Conservation (phyloP, 140 eudicot genomes). For the Oenanthe javanica region DNA sequence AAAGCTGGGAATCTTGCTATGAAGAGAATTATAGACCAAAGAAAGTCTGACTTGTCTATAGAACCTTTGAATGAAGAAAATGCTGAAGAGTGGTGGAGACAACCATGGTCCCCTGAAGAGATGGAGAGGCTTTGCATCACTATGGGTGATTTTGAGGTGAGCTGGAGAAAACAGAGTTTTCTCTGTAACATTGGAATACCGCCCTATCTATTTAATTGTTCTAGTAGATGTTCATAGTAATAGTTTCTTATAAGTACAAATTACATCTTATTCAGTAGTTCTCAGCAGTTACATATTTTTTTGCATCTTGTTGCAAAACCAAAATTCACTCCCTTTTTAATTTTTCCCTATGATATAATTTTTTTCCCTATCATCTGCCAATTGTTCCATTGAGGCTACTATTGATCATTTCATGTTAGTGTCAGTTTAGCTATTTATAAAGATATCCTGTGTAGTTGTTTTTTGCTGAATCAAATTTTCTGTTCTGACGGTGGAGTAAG, state of each 20-base stretch:
- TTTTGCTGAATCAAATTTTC: background rate
- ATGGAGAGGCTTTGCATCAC: conserved; percentile 63
- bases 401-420: background rate
- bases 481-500: background rate
- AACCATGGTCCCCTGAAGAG: conserved; percentile 69
- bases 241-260: background rate
- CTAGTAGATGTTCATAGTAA: background rate
- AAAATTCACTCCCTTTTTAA: background rate
- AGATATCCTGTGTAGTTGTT: background rate
- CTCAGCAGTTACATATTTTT: background rate
- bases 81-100: conserved; percentile 72
- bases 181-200: background rate
- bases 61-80: conserved; percentile 24
- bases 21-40: conserved; percentile 64
- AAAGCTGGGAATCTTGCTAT: conserved; percentile 83
- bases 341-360: background rate
- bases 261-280: background rate
- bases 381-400: background rate
- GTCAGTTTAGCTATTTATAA: background rate
- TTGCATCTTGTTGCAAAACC: background rate
- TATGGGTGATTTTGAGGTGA: conserved; percentile 91
- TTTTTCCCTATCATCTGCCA: background rate
- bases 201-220: background rate
- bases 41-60: conserved; percentile 38
- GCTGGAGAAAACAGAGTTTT: background rate